Percentiles rank a stretch among this genome's conserved stretches.
Evolutionary conservation across 495 filamentous ascomycete genomes (phyloP).

Genomic region (Hypoxylon subgilvum): DNA sequence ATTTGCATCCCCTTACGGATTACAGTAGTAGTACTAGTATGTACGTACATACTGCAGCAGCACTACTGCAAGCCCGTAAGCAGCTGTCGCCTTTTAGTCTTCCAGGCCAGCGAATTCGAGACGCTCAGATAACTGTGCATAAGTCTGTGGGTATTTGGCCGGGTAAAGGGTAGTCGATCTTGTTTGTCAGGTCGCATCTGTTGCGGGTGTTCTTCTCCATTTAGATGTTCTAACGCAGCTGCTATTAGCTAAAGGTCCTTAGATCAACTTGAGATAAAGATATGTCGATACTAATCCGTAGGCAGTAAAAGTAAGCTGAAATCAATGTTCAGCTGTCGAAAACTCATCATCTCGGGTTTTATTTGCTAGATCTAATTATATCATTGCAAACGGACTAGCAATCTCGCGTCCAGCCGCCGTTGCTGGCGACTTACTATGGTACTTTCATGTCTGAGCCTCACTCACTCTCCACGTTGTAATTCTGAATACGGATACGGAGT

Average conservation of each 20-base stretch:
- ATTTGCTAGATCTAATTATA: constrained; percentile 23
- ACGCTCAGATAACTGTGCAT: constrained; percentile 36
- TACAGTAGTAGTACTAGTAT: background rate
- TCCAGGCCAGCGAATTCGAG: constrained; percentile 17
- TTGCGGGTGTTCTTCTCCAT: constrained; percentile 20
- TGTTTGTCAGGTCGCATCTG: constrained; percentile 16
- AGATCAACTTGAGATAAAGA: background rate
- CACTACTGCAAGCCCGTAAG: constrained; percentile 33
- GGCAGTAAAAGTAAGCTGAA: constrained; percentile 21
- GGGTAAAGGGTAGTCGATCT: constrained; percentile 36
- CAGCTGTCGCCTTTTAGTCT: constrained; percentile 28
- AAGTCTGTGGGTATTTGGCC: constrained; percentile 36
- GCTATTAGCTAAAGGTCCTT: constrained; percentile 1
- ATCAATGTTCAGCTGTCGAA: constrained; percentile 17
- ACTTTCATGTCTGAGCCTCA: constrained; percentile 29
- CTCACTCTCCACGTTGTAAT: constrained; percentile 25
- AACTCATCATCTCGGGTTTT: constrained; percentile 22
- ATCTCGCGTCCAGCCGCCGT: constrained; percentile 15
- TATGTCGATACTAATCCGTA: background rate
- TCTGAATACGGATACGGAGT: constrained; percentile 33
- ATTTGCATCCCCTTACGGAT: constrained; percentile 18
- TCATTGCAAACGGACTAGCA: constrained; percentile 14
- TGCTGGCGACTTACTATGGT: constrained; percentile 29
- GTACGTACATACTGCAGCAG: background rate
- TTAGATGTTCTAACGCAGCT: too few relatives aligned